Conservation (phyloP, 192 early-diverging fungal genomes). For the Cetraspora pellucida region DNA sequence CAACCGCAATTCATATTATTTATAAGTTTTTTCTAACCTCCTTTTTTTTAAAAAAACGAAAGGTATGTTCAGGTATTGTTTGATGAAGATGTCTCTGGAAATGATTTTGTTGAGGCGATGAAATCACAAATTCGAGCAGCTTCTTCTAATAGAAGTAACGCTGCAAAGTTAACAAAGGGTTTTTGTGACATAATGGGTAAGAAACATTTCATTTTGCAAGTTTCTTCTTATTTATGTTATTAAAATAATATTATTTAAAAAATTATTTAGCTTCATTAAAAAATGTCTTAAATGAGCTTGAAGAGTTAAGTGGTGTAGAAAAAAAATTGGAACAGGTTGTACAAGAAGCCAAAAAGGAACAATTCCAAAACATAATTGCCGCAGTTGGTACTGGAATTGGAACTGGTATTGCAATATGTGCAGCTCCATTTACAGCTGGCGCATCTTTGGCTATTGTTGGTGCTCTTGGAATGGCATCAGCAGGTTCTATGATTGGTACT, state of each 20-base stretch:
- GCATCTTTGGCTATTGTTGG: constrained; percentile 14
- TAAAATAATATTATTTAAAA: too few species aligned
- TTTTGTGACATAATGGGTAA: neutral
- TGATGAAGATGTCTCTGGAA: neutral
- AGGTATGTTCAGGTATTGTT: constrained; percentile 1
- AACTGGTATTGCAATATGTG: constrained; percentile 17
- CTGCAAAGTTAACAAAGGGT: neutral
- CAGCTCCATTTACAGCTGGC: constrained; percentile 16
- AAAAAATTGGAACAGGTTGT: neutral
- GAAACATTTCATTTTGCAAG: neutral
- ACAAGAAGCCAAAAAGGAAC: neutral
- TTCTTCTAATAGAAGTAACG: neutral
- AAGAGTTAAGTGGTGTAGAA: neutral
- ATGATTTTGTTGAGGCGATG: constrained; percentile 15
- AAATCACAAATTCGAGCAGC: neutral
- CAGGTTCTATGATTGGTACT: constrained; percentile 20
- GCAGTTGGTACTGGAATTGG: constrained; percentile 13
- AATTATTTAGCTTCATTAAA: too few species aligned
- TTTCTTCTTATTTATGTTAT: too few species aligned
- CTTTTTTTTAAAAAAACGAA: neutral
- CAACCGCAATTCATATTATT: neutral
- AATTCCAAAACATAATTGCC: neutral
- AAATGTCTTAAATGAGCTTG: neutral
- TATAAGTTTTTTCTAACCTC: neutral
- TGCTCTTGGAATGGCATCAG: neutral